A percentile compares a stretch with the other conserved stretches of the same genome.
Evolutionary conservation across 129 eudicot species (phyloP).

Genomic region (Erigeron canadensis): DNA sequence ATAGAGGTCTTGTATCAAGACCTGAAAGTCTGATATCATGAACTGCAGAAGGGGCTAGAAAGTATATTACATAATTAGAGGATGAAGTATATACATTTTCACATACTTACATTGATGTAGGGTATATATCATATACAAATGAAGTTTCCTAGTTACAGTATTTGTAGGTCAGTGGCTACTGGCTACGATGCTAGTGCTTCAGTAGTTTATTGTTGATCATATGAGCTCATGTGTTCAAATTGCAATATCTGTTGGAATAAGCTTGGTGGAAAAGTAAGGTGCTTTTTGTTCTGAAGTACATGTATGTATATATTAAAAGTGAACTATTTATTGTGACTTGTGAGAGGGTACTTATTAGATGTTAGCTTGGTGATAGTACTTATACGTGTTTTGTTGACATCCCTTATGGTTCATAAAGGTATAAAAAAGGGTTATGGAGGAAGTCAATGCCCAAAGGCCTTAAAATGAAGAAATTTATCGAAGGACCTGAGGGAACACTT

Average conservation of each 20-base stretch:
- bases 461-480: constrained; percentile 73
- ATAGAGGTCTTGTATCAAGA: too few relatives aligned
- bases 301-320: too few relatives aligned
- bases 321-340: background rate
- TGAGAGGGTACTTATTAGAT: background rate
- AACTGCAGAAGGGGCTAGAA: background rate
- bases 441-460: constrained; percentile 87
- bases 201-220: background rate
- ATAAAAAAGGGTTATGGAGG: constrained; percentile 85
- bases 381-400: background rate
- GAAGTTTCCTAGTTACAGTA: background rate
- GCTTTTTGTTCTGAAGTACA: background rate
- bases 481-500: constrained; percentile 78
- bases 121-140: background rate
- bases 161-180: background rate
- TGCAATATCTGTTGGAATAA: background rate
- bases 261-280: background rate
- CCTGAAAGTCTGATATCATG: background rate
- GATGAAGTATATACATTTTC: background rate
- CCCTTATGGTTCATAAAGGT: constrained; percentile 41
- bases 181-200: background rate
- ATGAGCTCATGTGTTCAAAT: background rate
- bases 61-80: background rate
- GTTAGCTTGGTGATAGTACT: background rate
- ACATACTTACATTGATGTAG: background rate